Evolutionary conservation across 331 rosid species (phyloP), one percentile per base, ranked within the genome.

Genomic region (Malus hybrid): DNA sequence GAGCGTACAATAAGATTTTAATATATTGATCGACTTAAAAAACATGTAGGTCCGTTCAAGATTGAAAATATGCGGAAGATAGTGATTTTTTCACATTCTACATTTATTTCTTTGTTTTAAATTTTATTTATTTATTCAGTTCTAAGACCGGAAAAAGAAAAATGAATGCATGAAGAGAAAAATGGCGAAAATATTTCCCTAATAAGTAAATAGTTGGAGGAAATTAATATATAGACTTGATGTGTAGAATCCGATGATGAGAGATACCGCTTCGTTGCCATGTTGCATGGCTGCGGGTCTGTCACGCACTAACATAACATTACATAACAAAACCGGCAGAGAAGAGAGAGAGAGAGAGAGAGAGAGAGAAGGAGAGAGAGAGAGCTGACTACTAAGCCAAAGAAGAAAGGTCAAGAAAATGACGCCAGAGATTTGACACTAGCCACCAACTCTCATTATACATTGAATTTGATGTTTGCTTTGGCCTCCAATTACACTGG

Each of bases 361-460:
- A 46, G 6, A 46, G 0, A 10, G 14, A 24, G 72, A 63, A 39
- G 29, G 29, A 28, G 2, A 28, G 2, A 28, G 29, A 46, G 31
- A 33, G 46, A 64, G 68, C 10, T 65, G 48, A 65, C 27, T 3
- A 33, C 7, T 29, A 31, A 65, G n/a, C 27, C 7, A 65, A 65
- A 32, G n/a, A 8, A 7, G 48, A 54, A 73, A 67, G 84, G 82
- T 76, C 79, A 80, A 78, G 65, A 29, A 55, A 69, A 67, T 70
- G 75, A 76, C 61, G 82, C 48, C 76, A 13, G 0, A 6, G 85
- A 78, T 74, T 85, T 80, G 87, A 84, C 85, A 36, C 76, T 57
- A 16, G 59, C 20, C 6, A 7, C 73, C 86, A 73, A 70, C 79
- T 63, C 60, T 12, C 6, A 2, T 10, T 66, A 77, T 79, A 11